These are phyloP conservation scores for Aspergillus oerlinghausenensis DNA, from an alignment of 2,329 filamentous ascomycete genomes.

Conservation along the genomic window DNA sequence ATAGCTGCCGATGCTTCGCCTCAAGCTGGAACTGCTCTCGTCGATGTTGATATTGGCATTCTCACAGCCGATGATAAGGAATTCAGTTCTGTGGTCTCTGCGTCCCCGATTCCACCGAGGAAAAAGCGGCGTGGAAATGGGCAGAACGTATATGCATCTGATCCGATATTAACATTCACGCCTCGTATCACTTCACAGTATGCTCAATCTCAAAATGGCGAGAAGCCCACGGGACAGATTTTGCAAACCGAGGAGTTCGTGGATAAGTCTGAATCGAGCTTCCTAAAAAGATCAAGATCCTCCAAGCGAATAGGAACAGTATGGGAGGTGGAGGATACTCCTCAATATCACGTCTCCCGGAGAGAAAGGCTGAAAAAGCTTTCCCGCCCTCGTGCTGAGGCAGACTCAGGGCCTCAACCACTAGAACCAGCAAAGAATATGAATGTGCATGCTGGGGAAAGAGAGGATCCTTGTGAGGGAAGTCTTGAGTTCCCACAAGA, in stretches of 20 bases:
- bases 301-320: conserved; percentile 25
- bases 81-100: conserved; percentile 31
- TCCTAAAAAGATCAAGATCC: conserved; percentile 19
- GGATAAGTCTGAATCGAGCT: conserved; percentile 12
- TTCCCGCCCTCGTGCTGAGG: conserved; percentile 6
- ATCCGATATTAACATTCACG: conserved; percentile 25
- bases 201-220: conserved; percentile 11
- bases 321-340: conserved; percentile 35
- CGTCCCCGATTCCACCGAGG: conserved; percentile 29
- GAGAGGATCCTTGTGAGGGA: neutral
- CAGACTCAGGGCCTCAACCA: neutral
- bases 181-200: conserved; percentile 19
- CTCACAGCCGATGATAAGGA: conserved; percentile 38
- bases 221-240: conserved; percentile 7
- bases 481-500: neutral
- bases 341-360: conserved; percentile 19
- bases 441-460: neutral
- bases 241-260: conserved; percentile 11
- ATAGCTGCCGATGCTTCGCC: conserved; percentile 42
- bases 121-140: conserved; percentile 37
- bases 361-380: conserved; percentile 11
- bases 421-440: neutral
- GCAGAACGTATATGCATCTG: conserved; percentile 25
- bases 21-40: conserved; percentile 25
- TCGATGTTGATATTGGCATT: conserved; percentile 34